Percentiles rank a stretch among this genome's conserved stretches.
Evolutionary conservation across 257 asterid species (phyloP).

Genomic region (Ehretia macrophylla): DNA sequence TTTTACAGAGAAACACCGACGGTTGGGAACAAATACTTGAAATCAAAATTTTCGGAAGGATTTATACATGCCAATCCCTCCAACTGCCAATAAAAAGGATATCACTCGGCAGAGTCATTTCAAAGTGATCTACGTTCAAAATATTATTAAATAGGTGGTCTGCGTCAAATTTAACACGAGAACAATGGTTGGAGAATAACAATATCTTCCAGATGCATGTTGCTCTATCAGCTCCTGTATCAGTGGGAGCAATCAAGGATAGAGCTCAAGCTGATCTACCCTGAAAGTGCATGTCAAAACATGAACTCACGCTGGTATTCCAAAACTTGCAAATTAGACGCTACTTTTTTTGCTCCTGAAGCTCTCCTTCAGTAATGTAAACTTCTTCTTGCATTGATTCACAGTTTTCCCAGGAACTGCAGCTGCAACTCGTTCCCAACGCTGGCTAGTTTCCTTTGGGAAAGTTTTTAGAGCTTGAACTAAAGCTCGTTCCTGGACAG

Average conservation of each 20-base stretch:
- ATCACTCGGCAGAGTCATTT: too few species aligned
- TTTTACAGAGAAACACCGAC: too few species aligned
- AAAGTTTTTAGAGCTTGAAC: conserved; percentile 85
- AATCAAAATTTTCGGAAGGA: neutral
- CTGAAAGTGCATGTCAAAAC: neutral
- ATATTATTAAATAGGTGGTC: too few species aligned
- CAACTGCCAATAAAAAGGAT: too few species aligned
- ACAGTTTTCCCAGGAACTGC: conserved; percentile 81
- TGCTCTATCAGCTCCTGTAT: too few species aligned
- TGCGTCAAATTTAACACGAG: too few species aligned
- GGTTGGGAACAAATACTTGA: too few species aligned
- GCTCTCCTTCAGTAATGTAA: conserved; percentile 64
- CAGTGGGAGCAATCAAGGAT: neutral
- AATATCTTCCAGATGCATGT: too few species aligned
- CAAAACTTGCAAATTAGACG: conserved; percentile 18
- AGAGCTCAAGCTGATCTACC: neutral
- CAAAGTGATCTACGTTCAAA: too few species aligned
- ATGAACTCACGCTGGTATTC: neutral
- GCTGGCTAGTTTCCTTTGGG: conserved; percentile 72
- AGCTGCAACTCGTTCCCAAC: conserved; percentile 87
- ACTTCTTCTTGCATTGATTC: conserved; percentile 69
- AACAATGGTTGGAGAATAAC: too few species aligned
- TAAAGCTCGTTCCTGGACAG: conserved; percentile 75
- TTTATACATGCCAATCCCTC: neutral
- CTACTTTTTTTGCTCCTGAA: conserved; percentile 79